Evolutionary conservation across 2,329 filamentous ascomycete species (phyloP), one percentile per base, ranked within the genome.

Genomic region (Dactylellina haptotyla): DNA sequence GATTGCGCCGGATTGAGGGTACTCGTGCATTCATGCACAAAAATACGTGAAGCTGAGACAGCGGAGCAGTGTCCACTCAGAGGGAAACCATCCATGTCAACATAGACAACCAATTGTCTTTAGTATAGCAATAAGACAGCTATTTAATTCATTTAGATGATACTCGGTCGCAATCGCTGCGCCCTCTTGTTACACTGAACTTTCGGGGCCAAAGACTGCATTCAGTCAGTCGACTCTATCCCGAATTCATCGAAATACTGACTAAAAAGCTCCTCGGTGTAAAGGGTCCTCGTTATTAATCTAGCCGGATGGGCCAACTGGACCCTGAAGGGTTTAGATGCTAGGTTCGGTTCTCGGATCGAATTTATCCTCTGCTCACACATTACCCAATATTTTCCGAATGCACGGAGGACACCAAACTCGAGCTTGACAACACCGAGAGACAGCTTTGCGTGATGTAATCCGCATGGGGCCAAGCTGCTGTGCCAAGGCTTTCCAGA

Each of bases 401-500:
- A 16, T 28, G 10, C 34, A 57, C 53, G 23, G 37, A 57, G 30
- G 23, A 57, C 37, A 57, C 43, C n/a, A n/a, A 23, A 23, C 53
- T 57, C 37, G 50, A 54, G 10, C 48, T 28, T 23, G 12, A 28
- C 25, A n/a, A n/a, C 25, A 32, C 12, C 26, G 26, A 26, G 23
- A 32, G 34, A 14, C 16, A 5, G 18, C 12, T 12, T 59, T 20
- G 46, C 32, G 54, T 37, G 23, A 59, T 43, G 32, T 45, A 16
- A 63, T 63, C 34, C 34, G 46, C 14, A 50, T 26, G 46, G 43
- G 16, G 59, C 59, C 59, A 63, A 65, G 50, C 37, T 4, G 10
- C n/a, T 28, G 5, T 26, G 62, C 62, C 62, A 65, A 65, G 62
- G 39, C 20, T 32, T 48, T 57, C 39, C 46, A 37, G 25, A 65